Base-by-base conservation (phyloP, 2,329 filamentous ascomycete species). In the Alternaria consortialis region DNA sequence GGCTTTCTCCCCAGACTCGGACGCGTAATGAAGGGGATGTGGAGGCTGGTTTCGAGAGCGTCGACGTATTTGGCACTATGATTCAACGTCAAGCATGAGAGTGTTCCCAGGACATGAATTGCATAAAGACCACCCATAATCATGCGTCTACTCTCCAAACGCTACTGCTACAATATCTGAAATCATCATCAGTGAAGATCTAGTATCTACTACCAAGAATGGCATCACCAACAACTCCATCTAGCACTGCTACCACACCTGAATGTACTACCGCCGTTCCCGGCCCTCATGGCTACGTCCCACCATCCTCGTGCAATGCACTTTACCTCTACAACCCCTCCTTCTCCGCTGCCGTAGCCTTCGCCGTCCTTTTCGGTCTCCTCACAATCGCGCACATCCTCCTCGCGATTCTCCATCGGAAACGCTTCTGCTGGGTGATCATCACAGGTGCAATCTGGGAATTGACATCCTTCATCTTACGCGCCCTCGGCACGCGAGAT, bases 41-140 rank as follows among this genome's bases (percentile, higher is more conserved):
- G 9, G 37, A 1, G 37, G 0, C 9, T 23, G 4, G 9, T 0
- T 7, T 40, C 6, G 37, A 0, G 2, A 23, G 37, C 1, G 0
- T 20, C 17, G 0, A 40, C 17, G 9, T 12, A 40, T 0, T 12
- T 2, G 2, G 37, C 23, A 9, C 0, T 40, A 23, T 40, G 17
- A 0, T 40, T 40, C 9, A 9, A 20, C 0, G 2, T 0, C 4
- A 40, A 40, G 9, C 4, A 40, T 20, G 37, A 0, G 0, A 9
- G 8, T 23, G 0, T 23, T 1, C 7, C 17, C 1, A 23, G 17
- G 8, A 23, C 0, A 6, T 23, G 1, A 0, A 3, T 20, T 25
- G 20, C 0, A 25, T 1, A 13, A 25, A 25, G 20, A 23, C 7
- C 7, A 20, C 6, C 20, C 25, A 12, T 1, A 1, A 0, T 25